Base-by-base conservation (phyloP, 331 rosid genomes). In the Quercus lobata region DNA sequence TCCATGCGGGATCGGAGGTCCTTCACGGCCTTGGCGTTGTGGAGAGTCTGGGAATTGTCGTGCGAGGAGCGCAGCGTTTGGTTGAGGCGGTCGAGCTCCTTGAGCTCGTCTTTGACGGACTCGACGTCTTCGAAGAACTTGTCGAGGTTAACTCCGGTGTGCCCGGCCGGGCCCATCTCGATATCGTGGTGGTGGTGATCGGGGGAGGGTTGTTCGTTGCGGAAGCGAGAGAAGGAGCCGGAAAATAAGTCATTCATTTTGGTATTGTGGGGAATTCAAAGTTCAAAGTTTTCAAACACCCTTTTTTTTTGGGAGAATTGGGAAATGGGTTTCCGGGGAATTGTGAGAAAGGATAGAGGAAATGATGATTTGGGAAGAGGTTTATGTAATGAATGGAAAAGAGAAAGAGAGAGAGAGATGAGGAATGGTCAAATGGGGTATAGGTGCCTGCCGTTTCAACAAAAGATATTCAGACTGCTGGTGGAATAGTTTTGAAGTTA, bases 1-100 rank as follows among this genome's bases (percentile, higher is more conserved):
- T 95, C 99, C 98, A 95, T 95, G 15, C 97, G 92, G 29, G 97
- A 85, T 9, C 98, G 94, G 7, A 91, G 90, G 62, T 95, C 97
- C 88, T 76, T 90, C 25, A 95, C 90, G 70, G 92, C 87, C 66
- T 82, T 85, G 5, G 98, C 99, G 77, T 91, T 80, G 93, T 93
- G 94, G 44, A 93, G 90, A 1, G 98, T 90, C 82, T 90, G 92
- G 90, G 93, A 88, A 85, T 95, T 86, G 69, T 95, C 93, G 80
- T 91, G 91, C 44, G 93, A 78, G 61, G 69, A 72, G 21, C 70
- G 82, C n/a, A 93, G 89, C 41, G 57, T 83, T 46, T 55, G 84
- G 84, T 29, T 83, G 56, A 94, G 77, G 3, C 79, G 76, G 22
- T 93, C 97, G 0, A 95, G 85, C 81, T 95, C 99, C 80, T 78